Base-by-base conservation (phyloP, 495 filamentous ascomycete genomes). In the Penicillium chermesinum region DNA sequence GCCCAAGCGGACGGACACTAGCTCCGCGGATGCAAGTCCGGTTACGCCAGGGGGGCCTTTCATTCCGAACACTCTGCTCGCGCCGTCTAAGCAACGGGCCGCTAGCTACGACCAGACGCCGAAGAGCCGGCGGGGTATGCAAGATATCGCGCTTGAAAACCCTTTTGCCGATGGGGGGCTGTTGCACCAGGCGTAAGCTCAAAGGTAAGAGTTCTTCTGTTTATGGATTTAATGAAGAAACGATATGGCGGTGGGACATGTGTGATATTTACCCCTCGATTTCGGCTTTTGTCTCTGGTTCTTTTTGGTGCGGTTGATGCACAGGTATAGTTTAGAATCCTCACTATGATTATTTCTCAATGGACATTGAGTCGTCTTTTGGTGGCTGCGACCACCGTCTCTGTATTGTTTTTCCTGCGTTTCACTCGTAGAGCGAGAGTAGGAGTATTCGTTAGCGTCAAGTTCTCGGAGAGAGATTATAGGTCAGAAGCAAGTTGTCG, bases 111-210 rank as follows among this genome's bases (percentile, higher is more conserved):
- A 33, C 47, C 22, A 30, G 25, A 10, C 25, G 4, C 16, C 37
- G 4, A 44, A 42, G 0, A 79, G 81, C 2, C 71, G 74, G 15
- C n/a, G 81, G 80, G 0, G 69, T 81, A 1, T 85, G 74, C 56
- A 84, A 17, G 78, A 83, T 54, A 49, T 83, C 53, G 65, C 65
- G 9, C 71, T 72, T 13, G 57, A 66, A 15, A 76, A 69, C 21
- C 66, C 68, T 15, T 84, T 83, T 55, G 74, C 65, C 7, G 69
- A 72, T 43, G 80, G 80, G 4, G 84, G 80, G 61, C 47, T 84
- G 41, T 66, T 83, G 4, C 57, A 59, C 12, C 57, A 65, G 13
- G 48, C 68, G 13, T 71, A 80, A 72, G 50, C 17, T 13, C 12
- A 22, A 9, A 3, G 40, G 2, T n/a, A 27, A 9, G 3, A 16